These are phyloP conservation scores for Tulasnella sp. DNA, from an alignment of 768 basidiomycete species.

Conservation along the genomic window DNA sequence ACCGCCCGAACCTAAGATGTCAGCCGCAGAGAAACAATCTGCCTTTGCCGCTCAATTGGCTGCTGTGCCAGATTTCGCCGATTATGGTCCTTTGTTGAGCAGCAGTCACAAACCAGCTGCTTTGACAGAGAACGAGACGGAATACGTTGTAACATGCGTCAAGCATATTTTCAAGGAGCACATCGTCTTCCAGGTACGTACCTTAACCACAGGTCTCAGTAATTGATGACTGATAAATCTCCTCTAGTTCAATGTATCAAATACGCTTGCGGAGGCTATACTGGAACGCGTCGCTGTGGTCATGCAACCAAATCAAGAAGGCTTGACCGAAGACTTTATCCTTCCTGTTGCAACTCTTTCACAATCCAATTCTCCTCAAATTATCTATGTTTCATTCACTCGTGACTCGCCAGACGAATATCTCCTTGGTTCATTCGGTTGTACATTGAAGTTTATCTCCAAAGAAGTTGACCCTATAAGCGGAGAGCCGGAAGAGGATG, in stretches of 20 bases:
- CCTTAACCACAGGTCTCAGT: background rate
- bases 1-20: constrained; percentile 50
- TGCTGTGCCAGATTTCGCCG: constrained; percentile 71
- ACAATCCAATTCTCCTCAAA: constrained; percentile 57
- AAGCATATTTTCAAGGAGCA: constrained; percentile 96
- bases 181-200: constrained; percentile 84
- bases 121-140: constrained; percentile 93
- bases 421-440: constrained; percentile 72
- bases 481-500: constrained; percentile 91
- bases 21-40: constrained; percentile 79
- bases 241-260: constrained; percentile 84
- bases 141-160: constrained; percentile 92
- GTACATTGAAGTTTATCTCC: constrained; percentile 85
- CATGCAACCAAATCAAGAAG: constrained; percentile 71
- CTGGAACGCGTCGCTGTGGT: constrained; percentile 88
- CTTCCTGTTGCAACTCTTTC: constrained; percentile 66
- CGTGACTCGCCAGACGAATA: constrained; percentile 67
- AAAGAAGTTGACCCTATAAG: constrained; percentile 95
- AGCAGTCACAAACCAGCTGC: constrained; percentile 67
- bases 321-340: constrained; percentile 87
- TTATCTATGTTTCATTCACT: constrained; percentile 89
- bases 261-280: constrained; percentile 90
- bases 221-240: background rate
- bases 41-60: constrained; percentile 74
- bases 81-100: constrained; percentile 77